Base-by-base conservation (phyloP, 164 flowering plant species). In the Chloranthus sessilifolius region DNA sequence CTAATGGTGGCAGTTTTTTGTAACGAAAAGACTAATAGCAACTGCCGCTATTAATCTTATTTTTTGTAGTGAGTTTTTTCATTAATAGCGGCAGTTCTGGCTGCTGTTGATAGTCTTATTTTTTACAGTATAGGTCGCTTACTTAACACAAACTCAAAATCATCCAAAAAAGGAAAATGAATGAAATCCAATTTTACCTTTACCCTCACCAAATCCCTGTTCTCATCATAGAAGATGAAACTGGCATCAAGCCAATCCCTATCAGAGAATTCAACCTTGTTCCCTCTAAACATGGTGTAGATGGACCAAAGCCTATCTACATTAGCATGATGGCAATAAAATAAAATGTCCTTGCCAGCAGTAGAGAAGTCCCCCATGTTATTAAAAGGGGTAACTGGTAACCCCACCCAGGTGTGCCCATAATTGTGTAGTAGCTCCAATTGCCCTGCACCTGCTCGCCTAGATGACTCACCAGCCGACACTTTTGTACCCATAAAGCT, bases 201-300 rank as follows among this genome's bases (percentile, higher is more conserved):
- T n/a, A 50, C 53, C 10, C 15, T 50, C 11, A 50, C 53, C 29
- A 50, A 8, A 28, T 50, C 14, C 17, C 15, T 1, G 17, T 50
- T 50, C 53, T 50, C 53, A 22, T 50, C 53, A 43, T 16, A 50
- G 53, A 50, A 50, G 43, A 23, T 14, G 53, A 50, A 50, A 6
- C 16, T 14, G 30, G 43, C 28, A n/a, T 50, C 29, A 8, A 50
- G 29, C 42, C 53, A 50, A 21, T 50, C 53, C 3, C 0, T 14
- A 2, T 35, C 17, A 11, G 21, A 7, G 42, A 34, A 22, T 5
- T 50, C 53, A 3, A 35, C n/a, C 11, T 20, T 6, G 39, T 34
- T 5, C 16, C 29, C 20, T 14, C 11, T 23, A 9, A 0, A 6
- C 2, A 29, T 23, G 12, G 42, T 20, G 43, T 34, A 50, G 14